Conservation (phyloP, 1,284 basidiomycete genomes). For the Sporisorium iseilematis-ciliati region DNA sequence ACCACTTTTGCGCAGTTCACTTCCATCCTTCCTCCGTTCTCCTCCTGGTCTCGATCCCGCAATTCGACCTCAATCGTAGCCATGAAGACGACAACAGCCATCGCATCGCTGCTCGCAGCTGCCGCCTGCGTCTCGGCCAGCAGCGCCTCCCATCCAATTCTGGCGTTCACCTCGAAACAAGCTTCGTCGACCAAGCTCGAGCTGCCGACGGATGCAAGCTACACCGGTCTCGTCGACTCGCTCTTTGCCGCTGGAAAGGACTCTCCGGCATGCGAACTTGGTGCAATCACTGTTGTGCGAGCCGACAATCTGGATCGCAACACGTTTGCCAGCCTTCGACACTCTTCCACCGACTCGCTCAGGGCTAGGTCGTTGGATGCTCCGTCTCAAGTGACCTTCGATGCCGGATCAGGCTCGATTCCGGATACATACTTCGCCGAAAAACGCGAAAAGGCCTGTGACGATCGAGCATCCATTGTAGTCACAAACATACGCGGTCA, state of each 20-base stretch:
- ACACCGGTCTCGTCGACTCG: constrained; percentile 25
- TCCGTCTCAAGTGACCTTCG: constrained; percentile 46
- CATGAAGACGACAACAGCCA: constrained; percentile 33
- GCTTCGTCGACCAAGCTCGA: constrained; percentile 21
- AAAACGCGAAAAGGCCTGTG: not conserved
- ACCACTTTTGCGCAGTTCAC: constrained; percentile 1
- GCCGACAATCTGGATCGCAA: constrained; percentile 21
- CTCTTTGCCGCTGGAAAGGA: constrained; percentile 16
- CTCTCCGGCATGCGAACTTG: constrained; percentile 33
- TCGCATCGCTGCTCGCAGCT: constrained; percentile 29
- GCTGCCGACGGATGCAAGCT: constrained; percentile 21
- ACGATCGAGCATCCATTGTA: no score
- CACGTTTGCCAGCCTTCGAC: constrained; percentile 33
- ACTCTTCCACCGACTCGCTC: constrained; percentile 33
- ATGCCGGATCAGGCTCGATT: constrained; percentile 4
- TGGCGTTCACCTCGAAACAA: constrained; percentile 43
- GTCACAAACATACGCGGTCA: not conserved
- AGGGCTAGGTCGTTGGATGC: constrained; percentile 39
- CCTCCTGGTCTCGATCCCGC: not conserved
- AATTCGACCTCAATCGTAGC: not conserved
- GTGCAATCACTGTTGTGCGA: constrained; percentile 27
- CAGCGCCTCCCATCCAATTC: constrained; percentile 23
- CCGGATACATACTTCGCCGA: not conserved
- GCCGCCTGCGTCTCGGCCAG: constrained; percentile 33
- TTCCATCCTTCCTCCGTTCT: not conserved